Evolutionary conservation across 108 stramenopile species (phyloP).

Genomic region (Skeletonema grethae): DNA sequence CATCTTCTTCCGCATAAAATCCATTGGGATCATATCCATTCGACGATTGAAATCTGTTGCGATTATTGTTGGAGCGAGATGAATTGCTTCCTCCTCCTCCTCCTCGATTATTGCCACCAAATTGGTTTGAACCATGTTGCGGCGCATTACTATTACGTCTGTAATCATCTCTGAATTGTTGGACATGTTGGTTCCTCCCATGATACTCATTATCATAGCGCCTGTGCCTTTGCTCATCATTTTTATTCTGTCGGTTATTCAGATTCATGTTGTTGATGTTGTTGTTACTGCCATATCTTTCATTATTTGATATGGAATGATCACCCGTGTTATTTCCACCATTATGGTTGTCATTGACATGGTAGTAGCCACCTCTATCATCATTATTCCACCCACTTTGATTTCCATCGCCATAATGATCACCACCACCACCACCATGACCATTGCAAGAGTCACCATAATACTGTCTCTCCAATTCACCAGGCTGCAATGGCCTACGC

Average conservation of each 20-base stretch:
- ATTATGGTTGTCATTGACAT: constrained; percentile 1
- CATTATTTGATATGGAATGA: not conserved
- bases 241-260: no score
- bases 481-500: constrained; percentile 37
- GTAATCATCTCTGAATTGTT: not conserved
- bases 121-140: not conserved
- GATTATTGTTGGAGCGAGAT: not conserved
- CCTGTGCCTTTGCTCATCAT: not conserved
- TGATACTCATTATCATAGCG: not conserved
- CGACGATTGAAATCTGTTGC: not conserved
- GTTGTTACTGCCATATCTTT: not conserved
- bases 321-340: not conserved
- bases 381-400: constrained; percentile 1
- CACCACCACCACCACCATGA: not conserved
- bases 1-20: not conserved
- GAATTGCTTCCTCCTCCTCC: not conserved
- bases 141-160: not conserved
- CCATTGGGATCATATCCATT: constrained; percentile 6
- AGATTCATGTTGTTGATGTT: not conserved
- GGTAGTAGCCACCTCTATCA: not conserved
- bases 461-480: constrained; percentile 41
- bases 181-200: not conserved
- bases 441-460: constrained; percentile 17
- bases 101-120: not conserved
- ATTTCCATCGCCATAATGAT: not conserved